Base-by-base conservation (phyloP, 345 rosid species). In the Streptanthus diversifolius region DNA sequence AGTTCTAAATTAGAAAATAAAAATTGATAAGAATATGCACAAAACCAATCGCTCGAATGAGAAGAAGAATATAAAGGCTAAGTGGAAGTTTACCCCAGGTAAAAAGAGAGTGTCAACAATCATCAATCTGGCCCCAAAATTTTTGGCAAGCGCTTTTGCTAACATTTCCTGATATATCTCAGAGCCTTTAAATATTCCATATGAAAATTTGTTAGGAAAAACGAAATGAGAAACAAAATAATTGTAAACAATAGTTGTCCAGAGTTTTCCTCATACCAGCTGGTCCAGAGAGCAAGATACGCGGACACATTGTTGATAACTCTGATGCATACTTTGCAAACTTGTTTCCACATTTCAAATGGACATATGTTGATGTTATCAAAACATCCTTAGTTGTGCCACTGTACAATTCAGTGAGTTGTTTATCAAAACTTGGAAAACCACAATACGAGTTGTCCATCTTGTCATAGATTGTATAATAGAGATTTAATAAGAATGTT, bases 111-210 rank as follows among this genome's bases (percentile, higher is more conserved):
- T 85, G 75, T 91, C 95, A 59, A 91, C 82, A 66, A 95, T 77
- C 24, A 95, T 85, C 60, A 95, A 67, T 69, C 80, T 87, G 68
- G 93, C 96, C 76, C 86, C 88, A 78, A 80, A 81, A 67, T 86
- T 63, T 78, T 95, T 95, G 1, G 96, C 96, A 80, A 95, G 96
- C 3, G 96, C 93, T 83, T 95, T 91, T 2, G 77, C 80, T 66
- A 95, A 83, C 48, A 83, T 92, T 83, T 90, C 97, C 79, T 95
- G 99, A 80, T 91, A 95, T 81, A 95, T 95, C 73, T 91, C 99
- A 12, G 99, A 91, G 40, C 99, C 99, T 95, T 58, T 30, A 65
- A 62, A 73, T 44, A 68, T 62, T 47, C 19, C 66, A 78, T 18
- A 47, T 44, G 56, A 52, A 14, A 49, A 51, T 37, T 65, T 30